Evolutionary conservation across 148 eudicot genomes (phyloP), one percentile per base, ranked within the genome.

Genomic region (Rhododendron mucronatum): DNA sequence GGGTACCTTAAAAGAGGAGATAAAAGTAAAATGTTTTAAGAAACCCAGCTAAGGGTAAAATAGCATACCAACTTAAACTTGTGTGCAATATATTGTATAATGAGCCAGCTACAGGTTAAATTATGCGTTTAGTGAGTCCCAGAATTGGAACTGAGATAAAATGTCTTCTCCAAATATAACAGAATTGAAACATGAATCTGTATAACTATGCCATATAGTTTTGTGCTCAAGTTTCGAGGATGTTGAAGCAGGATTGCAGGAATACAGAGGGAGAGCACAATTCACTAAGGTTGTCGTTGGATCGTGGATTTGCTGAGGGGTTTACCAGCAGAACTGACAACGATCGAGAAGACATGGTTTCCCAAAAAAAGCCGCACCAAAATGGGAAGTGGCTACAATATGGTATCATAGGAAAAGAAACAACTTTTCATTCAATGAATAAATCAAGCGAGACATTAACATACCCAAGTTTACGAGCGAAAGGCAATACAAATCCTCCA

Each of bases 401-500:
- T 55, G 67, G 57, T 67, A 23, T 10, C 35, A 83, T 55, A 76
- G 37, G 71, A 23, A 71, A 67, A 87, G 33, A 35, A 35, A 79
- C 47, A 57, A 20, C 12, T 47, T 9, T 44, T 9, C 50, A 10
- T 23, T 23, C 35, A 45, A 50, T 33, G 18, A 78, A 50, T 12
- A 69, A 67, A 51, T 77, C 28, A 41, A 71, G 41, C 35, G 20
- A 30, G 37, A 30, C 14, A 55, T 18, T 85, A 15, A 79, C 93
- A 79, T 93, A 97, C 99, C 99, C 96, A 75, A 97, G 98, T 88
- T 95, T 91, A 44, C 94, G 98, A 65, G 99, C 99, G 86, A 97
- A 97, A 84, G 99, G 99, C 86, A 97, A 90, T 76, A 97, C 99
- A 88, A 97, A 97, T 69, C 99, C 99, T 73, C 99, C 99, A 84